A percentile compares a stretch with the other conserved stretches of the same genome.
Conservation (phyloP, 208 protist species). For the Crithidia expoeki region DNA sequence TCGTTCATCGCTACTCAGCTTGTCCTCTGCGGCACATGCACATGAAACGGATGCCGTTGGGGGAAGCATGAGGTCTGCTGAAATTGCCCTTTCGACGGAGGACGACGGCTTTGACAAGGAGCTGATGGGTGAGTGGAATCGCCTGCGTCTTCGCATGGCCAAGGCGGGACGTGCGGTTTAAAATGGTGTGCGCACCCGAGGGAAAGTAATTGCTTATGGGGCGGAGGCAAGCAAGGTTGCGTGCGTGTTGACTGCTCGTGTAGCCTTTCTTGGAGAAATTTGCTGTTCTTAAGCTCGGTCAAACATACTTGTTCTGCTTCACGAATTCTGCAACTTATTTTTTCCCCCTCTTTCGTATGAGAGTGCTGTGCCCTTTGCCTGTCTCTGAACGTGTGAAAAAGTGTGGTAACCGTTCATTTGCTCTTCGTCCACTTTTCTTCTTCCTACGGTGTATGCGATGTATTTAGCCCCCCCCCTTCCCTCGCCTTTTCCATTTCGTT, state of each 20-base stretch:
- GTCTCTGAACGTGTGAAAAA: background rate
- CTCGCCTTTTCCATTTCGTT: constrained; percentile 17
- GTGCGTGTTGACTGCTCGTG: background rate
- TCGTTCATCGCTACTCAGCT: constrained; percentile 6
- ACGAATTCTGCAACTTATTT: no score
- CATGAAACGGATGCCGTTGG: background rate
- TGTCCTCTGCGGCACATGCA: background rate
- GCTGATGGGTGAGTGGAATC: constrained; percentile 35
- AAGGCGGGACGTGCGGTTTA: constrained; percentile 15
- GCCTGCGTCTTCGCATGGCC: constrained; percentile 39
- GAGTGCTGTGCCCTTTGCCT: no score
- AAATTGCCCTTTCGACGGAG: background rate
- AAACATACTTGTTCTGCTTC: no score
- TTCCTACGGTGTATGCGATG: background rate
- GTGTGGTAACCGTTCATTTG: no score
- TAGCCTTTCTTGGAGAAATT: no score
- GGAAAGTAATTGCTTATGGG: no score
- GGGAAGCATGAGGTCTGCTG: background rate
- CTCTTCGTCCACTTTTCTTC: background rate
- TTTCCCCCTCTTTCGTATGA: no score
- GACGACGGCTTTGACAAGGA: constrained; percentile 34
- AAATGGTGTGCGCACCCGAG: background rate
- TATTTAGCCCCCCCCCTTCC: background rate
- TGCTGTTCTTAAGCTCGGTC: no score
- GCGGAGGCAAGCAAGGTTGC: background rate